Evolutionary conservation across 352 stramenopile genomes (phyloP), one percentile per base, ranked within the genome.

Genomic region (Pythium insidiosum): DNA sequence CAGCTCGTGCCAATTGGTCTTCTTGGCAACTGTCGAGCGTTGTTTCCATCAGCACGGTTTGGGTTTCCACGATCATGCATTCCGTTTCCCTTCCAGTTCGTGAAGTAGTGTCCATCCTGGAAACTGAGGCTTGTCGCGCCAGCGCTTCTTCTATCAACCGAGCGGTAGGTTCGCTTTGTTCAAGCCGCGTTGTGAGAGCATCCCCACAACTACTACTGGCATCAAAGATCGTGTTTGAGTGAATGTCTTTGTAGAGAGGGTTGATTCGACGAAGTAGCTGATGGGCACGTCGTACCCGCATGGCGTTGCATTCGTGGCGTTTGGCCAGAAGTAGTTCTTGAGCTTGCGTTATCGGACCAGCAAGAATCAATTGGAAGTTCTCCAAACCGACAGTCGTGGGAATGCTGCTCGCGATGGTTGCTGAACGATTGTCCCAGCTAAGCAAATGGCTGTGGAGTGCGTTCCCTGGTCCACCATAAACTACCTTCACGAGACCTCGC

Each of bases 401-500:
- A 0, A 57, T 19, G 4, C 24, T 21, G 22, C 41, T 58, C 2
- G 57, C 51, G 26, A 61, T 58, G 0, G 47, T 58, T 0, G 51
- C 52, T 6, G 49, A 9, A 18, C 57, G 26, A 31, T 66, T 66
- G 29, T 66, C 47, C 52, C 57, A 61, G n/a, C 33, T 53, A 6
- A 66, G 31, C n/a, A 66, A 29, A n/a, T 65, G 57, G 28, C 57
- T 66, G 10, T 55, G 50, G 0, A 61, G 28, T 0, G 56, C 20
- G 25, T 61, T 66, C 4, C 57, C 52, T 0, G 57, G 47, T 0
- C 57, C 51, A 20, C 57, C 57, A 16, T 58, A 66, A 1, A 61
- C 40, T 7, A 61, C 52, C 22, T 61, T 65, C 1, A 65, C 43
- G 23, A 58, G n/a, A 0, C 51, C 50, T 2, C 46, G 47, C 13